Percentiles rank a stretch among this genome's conserved stretches.
phyloP scores from a whole-genome alignment of 2,329 filamentous ascomycete species.

The Apiospora phragmitis region DNA sequence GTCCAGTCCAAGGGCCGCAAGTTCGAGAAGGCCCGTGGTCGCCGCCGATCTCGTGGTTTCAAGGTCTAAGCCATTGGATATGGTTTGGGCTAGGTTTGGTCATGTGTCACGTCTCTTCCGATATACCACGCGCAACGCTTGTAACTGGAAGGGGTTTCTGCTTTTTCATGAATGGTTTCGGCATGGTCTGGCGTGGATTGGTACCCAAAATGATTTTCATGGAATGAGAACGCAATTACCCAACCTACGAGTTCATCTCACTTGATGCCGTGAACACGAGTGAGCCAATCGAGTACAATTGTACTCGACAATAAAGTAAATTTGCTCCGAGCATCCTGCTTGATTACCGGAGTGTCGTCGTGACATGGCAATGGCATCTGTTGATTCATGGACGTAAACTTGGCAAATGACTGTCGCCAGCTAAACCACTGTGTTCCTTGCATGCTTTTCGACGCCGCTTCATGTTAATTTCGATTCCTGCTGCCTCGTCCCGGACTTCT shows the following conservation, averaged over 20 bases:
- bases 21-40: constrained; percentile 98
- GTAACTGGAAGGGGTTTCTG: constrained; percentile 27
- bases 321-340: background rate
- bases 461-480: background rate
- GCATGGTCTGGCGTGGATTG: constrained; percentile 49
- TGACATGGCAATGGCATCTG: background rate
- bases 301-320: background rate
- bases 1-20: constrained; percentile 99
- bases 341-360: background rate
- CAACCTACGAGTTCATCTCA: constrained; percentile 17
- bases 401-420: background rate
- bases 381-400: background rate
- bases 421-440: background rate
- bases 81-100: constrained; percentile 27
- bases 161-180: constrained; percentile 35
- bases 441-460: background rate
- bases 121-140: constrained; percentile 29
- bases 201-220: constrained; percentile 41
- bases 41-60: constrained; percentile 98
- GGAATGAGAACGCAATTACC: constrained; percentile 33
- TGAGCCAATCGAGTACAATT: background rate
- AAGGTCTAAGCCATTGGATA: constrained; percentile 79
- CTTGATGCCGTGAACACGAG: background rate
- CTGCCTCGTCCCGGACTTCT: no score
- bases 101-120: constrained; percentile 31